Conservation (phyloP, 345 rosid species). For the Gossypium arboreum region DNA sequence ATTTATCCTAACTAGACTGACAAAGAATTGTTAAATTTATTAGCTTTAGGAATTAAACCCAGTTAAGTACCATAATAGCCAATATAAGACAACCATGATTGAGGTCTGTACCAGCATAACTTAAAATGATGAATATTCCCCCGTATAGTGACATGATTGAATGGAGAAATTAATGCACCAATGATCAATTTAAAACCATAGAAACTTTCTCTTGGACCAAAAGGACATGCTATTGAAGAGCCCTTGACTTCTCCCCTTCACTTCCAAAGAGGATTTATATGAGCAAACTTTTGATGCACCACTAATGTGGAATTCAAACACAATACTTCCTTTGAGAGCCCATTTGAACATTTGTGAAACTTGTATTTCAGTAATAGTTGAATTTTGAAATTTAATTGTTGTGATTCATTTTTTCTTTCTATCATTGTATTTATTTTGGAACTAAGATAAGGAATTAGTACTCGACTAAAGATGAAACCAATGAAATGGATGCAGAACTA, state of each 20-base stretch:
- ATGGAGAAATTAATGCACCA: background rate
- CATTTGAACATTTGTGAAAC: background rate
- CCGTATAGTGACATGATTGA: background rate
- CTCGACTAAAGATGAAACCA: background rate
- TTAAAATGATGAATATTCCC: background rate
- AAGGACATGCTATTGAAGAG: background rate
- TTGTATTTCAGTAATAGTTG: background rate
- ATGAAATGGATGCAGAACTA: background rate
- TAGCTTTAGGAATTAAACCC: background rate
- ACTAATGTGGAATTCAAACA: background rate
- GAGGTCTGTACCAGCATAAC: background rate
- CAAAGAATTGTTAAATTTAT: background rate
- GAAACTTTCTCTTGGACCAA: constrained; percentile 4
- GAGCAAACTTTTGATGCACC: background rate
- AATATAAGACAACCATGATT: background rate
- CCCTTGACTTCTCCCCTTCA: background rate
- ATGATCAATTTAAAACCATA: background rate
- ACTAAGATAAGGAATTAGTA: constrained; percentile 2
- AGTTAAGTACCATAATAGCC: background rate
- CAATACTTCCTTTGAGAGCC: background rate
- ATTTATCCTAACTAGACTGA: background rate
- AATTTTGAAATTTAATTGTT: background rate
- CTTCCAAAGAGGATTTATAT: background rate
- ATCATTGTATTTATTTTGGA: background rate
- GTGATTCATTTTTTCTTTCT: background rate